phyloP scores from a whole-genome alignment of 352 stramenopile species.

The Globisporangium recalcitrans region DNA sequence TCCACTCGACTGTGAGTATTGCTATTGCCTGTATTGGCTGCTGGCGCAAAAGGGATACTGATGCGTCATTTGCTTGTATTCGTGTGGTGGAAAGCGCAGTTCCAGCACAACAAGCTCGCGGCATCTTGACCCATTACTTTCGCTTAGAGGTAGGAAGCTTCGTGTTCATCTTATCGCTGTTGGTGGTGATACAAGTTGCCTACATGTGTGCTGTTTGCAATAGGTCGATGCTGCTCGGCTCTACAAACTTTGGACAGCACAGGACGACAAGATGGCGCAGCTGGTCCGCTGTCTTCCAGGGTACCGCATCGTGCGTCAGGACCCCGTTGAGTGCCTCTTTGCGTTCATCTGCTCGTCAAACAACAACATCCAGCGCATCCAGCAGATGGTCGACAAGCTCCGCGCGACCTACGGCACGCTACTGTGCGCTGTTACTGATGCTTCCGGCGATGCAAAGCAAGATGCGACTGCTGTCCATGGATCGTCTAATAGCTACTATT shows the following conservation, averaged over 20 bases:
- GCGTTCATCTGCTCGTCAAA: constrained; percentile 98
- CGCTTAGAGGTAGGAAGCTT: constrained; percentile 55
- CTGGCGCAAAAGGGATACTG: background rate
- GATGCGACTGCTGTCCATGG: background rate
- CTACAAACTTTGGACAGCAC: constrained; percentile 80
- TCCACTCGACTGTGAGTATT: constrained; percentile 41
- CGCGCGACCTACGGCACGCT: constrained; percentile 81
- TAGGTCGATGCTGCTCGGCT: constrained; percentile 32
- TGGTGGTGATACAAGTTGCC: background rate
- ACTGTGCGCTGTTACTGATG: constrained; percentile 32
- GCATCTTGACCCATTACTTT: constrained; percentile 84
- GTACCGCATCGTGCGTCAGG: constrained; percentile 90
- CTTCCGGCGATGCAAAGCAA: too few species aligned
- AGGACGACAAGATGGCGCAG: constrained; percentile 49
- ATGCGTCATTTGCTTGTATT: background rate
- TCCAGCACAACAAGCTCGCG: constrained; percentile 34
- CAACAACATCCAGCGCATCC: constrained; percentile 98
- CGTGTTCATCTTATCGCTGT: background rate
- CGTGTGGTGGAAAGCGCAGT: constrained; percentile 17
- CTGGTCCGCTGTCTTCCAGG: constrained; percentile 82
- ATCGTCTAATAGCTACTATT: constrained; percentile 48
- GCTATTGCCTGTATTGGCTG: background rate
- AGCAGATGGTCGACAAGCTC: constrained; percentile 91
- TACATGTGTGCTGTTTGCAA: background rate
- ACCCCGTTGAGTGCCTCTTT: constrained; percentile 95